These are phyloP conservation scores for Leavenworthia alabamica DNA, from an alignment of 345 rosid genomes.

Conservation along the genomic window DNA sequence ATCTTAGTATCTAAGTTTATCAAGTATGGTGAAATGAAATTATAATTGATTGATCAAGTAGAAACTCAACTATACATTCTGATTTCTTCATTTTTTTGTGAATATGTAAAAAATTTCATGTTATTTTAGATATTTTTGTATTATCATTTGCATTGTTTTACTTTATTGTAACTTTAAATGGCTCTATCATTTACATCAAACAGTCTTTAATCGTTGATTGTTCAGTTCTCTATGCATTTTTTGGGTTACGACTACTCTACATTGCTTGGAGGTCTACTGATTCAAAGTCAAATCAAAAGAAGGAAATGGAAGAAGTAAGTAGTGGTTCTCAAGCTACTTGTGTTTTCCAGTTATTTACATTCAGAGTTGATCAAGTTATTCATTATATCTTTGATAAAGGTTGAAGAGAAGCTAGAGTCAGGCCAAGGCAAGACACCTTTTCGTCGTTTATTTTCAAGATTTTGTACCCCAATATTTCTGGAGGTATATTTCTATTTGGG, in stretches of 20 bases:
- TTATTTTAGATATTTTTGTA: too few relatives aligned
- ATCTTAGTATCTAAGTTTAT: too few relatives aligned
- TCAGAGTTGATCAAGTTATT: background rate
- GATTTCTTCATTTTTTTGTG: too few relatives aligned
- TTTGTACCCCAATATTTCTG: conserved; percentile 93
- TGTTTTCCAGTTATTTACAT: background rate
- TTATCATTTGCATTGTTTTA: background rate
- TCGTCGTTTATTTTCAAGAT: conserved; percentile 87
- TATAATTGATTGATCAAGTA: too few relatives aligned
- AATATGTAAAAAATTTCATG: too few relatives aligned
- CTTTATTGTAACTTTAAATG: background rate
- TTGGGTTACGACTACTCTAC: conserved; percentile 89
- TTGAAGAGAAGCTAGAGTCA: conserved; percentile 93
- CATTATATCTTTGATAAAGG: conserved; percentile 40
- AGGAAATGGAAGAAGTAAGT: conserved; percentile 97
- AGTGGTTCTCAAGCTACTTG: conserved; percentile 2
- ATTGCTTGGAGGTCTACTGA: conserved; percentile 94
- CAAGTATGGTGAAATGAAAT: too few relatives aligned
- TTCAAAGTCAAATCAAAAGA: conserved; percentile 85
- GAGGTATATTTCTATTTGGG: conserved; percentile 51
- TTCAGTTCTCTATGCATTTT: conserved; percentile 86
- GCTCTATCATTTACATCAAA: background rate
- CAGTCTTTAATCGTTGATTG: conserved; percentile 8
- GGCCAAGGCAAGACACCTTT: conserved; percentile 76
- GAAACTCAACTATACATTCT: too few relatives aligned